Evolutionary conservation across 2,329 filamentous ascomycete genomes (phyloP), one percentile per base, ranked within the genome.

Genomic region (Fusarium begoniae): DNA sequence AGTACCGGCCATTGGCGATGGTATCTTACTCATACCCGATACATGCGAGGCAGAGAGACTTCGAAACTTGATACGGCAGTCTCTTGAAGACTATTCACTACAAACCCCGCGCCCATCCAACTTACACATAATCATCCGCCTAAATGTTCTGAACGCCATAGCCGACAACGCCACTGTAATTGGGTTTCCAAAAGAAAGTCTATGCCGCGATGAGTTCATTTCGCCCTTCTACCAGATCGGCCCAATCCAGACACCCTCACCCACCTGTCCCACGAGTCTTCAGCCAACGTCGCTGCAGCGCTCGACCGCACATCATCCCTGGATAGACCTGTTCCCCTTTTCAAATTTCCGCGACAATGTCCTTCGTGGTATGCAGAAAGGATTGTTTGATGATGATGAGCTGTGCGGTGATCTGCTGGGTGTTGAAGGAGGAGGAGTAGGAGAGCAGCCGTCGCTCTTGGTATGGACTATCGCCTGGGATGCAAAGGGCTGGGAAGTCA

Each of bases 1-100:
- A 24, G 6, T 0, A 12, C 18, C 7, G 14, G 2, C 0, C 0
- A 26, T n/a, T 28, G 35, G 35, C 3, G 20, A n/a, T 17, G 24
- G 35, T 5, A 9, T 54, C 13, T n/a, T 54, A 22, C 51, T 54
- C 3, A 28, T 40, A 28, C 20, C 35, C 24, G 14, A 40, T 40
- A 15, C 3, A 17, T 17, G 3, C 0, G 7, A 54, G 14, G 51
- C 51, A 3, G 51, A 40, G 32, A 35, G 51, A 40, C 51, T 54
- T 17, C 24, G 35, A 38, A 13, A 38, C 32, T 22, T 54, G 35
- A 54, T 28, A 12, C 9, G 13, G n/a, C n/a, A 40, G n/a, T 37
- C 24, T 26, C 51, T 54, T 3, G 18, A 40, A 22, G 32, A 40
- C 18, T 38, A 40, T 40, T 54, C 35, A 26, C 24, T 28, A 40